Evolutionary conservation across 2,329 filamentous ascomycete species (phyloP), one percentile per base, ranked within the genome.

Genomic region (Colletotrichum horii): DNA sequence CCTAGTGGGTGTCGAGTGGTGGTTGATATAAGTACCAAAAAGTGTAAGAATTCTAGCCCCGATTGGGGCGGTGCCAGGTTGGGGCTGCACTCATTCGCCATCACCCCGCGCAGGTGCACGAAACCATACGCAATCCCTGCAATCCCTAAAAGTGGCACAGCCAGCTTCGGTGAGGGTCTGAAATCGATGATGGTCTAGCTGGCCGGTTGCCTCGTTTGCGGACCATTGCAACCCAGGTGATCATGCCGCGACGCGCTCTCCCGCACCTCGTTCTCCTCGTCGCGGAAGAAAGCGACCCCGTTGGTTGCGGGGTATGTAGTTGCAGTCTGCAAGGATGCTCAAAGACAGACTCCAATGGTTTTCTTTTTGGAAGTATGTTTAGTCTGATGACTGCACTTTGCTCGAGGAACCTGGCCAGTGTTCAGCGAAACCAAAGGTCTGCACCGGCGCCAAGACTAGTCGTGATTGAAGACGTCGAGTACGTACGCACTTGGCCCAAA

Each of bases 151-250:
- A 73, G 48, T 60, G 72, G 60, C 58, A 71, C 68, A 71, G 70
- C 19, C 36, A 12, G 38, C 64, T 58, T 73, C 73, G 73, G 73
- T 73, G 70, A 73, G 34, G 16, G 36, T 36, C 11, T 64, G 24
- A 22, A 34, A 38, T 52, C 32, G 9, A 72, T 36, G 58, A n/a
- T 24, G 14, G 66, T 38, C 26, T 38, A 38, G 36, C 43, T 52
- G 32, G 43, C 19, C n/a, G 38, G 73, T 65, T 68, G 73, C 73
- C 73, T 75, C 28, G 43, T 26, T 48, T 24, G 70, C 73, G 64
- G 28, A 73, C 70, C 64, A 32, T 75, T 56, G 8, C 38, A 38
- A 67, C 55, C 70, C 68, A 71, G 60, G 64, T 64, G 66, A 60
- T 61, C 32, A 15, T 38, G 36, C 24, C 73, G 64, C 62, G 58